Conservation (phyloP, 257 asterid species). For the Primulina huaijiensis region DNA sequence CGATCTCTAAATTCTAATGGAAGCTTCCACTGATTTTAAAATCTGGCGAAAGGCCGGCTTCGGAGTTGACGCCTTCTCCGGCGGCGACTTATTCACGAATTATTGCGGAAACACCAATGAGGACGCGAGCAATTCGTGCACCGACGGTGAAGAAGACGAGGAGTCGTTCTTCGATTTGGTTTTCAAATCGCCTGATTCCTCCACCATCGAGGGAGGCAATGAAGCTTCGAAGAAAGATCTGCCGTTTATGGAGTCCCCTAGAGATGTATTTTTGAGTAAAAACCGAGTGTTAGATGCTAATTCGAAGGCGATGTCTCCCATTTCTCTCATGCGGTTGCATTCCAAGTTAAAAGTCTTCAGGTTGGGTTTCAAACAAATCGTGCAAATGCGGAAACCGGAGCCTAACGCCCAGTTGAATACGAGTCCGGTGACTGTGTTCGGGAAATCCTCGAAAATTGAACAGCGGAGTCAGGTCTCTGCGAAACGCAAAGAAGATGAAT, state of each 20-base stretch:
- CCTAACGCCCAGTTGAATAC: conserved; percentile 29
- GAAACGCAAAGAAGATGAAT: conserved; percentile 28
- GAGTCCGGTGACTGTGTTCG: conserved; percentile 32
- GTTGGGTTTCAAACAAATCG: conserved; percentile 38
- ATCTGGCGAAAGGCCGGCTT: conserved; percentile 46
- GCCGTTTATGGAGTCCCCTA: conserved; percentile 43
- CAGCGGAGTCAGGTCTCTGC: conserved; percentile 37
- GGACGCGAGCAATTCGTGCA: conserved; percentile 21
- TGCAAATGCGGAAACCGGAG: conserved; percentile 30
- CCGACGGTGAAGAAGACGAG: conserved; percentile 45
- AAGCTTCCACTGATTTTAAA: conserved; percentile 50
- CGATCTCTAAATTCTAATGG: conserved; percentile 51
- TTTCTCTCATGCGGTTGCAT: conserved; percentile 46
- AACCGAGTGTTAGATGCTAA: conserved; percentile 27
- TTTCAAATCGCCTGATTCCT: conserved; percentile 38
- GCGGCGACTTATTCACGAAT: background rate
- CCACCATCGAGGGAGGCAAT: background rate
- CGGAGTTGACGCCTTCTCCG: conserved; percentile 24
- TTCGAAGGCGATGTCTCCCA: conserved; percentile 52
- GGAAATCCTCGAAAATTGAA: conserved; percentile 34
- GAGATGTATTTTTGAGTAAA: conserved; percentile 36
- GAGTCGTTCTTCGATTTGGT: conserved; percentile 76
- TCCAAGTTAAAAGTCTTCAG: conserved; percentile 45
- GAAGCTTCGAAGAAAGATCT: conserved; percentile 25
- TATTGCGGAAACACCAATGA: background rate